phyloP scores from a whole-genome alignment of 177 flowering plant species.

The Telopea speciosissima region DNA sequence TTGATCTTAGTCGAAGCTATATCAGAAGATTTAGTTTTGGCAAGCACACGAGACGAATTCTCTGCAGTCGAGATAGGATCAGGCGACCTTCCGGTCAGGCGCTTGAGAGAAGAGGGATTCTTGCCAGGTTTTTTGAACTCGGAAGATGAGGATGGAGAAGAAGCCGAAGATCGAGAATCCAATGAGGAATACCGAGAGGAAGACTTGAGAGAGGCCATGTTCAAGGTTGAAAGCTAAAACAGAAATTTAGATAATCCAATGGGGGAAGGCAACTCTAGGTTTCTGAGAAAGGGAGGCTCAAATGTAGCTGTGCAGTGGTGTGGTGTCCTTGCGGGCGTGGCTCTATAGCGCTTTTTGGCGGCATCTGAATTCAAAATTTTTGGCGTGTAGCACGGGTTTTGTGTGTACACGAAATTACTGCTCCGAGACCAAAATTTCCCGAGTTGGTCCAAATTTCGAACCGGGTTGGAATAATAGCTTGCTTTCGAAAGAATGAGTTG shows the following conservation, averaged over 20 bases:
- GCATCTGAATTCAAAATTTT: conserved; percentile 36
- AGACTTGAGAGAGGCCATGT: conserved; percentile 36
- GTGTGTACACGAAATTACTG: too few species aligned
- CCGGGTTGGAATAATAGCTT: too few species aligned
- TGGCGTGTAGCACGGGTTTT: conserved; percentile 6
- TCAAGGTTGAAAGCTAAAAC: too few species aligned
- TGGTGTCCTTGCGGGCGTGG: too few species aligned
- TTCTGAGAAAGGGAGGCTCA: not conserved
- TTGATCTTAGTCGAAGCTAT: conserved; percentile 18
- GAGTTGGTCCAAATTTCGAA: too few species aligned
- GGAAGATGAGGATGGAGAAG: conserved; percentile 41
- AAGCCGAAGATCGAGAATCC: conserved; percentile 46
- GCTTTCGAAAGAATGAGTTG: too few species aligned
- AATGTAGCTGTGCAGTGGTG: too few species aligned
- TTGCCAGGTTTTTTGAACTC: conserved; percentile 28
- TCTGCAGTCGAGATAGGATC: conserved; percentile 2
- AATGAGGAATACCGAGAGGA: conserved; percentile 45
- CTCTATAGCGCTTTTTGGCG: conserved; percentile 12
- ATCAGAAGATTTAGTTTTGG: conserved; percentile 29
- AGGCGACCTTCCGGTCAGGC: conserved; percentile 6
- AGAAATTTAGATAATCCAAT: too few species aligned
- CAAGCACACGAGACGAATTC: conserved; percentile 32
- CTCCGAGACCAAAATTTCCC: too few species aligned
- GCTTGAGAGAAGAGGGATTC: conserved; percentile 20
- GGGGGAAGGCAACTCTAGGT: not conserved